phyloP scores from a whole-genome alignment of 23 red algal genomes.

The Gracilaria domingensis region DNA sequence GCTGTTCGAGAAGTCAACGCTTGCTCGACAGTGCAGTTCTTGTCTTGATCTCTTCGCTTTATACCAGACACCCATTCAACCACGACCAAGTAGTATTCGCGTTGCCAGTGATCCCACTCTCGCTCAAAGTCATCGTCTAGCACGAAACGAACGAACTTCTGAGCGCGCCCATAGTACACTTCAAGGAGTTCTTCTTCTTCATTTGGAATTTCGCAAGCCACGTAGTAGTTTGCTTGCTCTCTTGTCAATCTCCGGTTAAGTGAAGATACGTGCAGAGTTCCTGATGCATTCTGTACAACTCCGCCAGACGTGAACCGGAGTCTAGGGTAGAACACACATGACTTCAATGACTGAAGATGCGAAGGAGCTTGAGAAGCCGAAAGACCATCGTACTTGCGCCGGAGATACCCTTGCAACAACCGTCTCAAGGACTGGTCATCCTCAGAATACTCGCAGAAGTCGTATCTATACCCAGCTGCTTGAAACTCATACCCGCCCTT shows the following conservation, averaged over 20 bases:
- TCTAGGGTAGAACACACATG: not conserved
- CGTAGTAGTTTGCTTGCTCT: no score
- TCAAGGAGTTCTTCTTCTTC: no score
- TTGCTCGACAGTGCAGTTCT: not conserved
- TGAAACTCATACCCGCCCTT: not conserved
- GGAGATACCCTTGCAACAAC: not conserved
- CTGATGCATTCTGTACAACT: no score
- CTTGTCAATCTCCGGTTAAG: no score
- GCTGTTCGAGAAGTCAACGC: not conserved
- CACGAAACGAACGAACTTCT: not conserved
- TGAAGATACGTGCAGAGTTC: no score
- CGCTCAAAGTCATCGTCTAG: not conserved
- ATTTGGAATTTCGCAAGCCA: no score
- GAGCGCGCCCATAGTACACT: no score
- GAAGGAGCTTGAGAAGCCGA: not conserved
- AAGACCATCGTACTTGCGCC: slow-evolving; percentile 22
- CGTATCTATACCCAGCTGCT: not conserved
- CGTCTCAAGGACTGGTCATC: not conserved
- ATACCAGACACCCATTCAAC: not conserved
- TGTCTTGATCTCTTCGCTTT: not conserved
- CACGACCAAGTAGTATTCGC: not conserved
- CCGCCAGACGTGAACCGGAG: not conserved
- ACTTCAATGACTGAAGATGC: not conserved
- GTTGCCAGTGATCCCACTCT: slow-evolving; percentile 7
- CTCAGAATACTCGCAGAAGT: not conserved